Conservation (phyloP, 2,329 filamentous ascomycete genomes). For the Achaetomium macrosporum region DNA sequence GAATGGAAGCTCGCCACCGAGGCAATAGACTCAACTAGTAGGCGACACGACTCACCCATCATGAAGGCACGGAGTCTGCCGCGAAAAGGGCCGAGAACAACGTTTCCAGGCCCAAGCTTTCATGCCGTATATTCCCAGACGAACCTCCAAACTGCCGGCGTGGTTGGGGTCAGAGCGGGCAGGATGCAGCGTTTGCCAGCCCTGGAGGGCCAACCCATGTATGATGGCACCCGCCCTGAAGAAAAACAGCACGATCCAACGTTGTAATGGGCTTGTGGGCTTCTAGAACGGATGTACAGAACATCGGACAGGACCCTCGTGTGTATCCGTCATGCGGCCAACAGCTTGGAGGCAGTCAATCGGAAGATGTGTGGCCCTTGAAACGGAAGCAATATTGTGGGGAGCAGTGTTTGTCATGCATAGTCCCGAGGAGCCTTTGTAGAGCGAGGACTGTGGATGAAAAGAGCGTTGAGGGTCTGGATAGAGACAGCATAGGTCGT, state of each 20-base stretch:
- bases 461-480: neutral
- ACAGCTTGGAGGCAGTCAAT: neutral
- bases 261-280: constrained; percentile 7
- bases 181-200: constrained; percentile 13
- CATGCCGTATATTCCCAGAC: constrained; percentile 14
- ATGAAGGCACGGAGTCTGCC: neutral
- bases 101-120: neutral
- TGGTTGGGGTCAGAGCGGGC: constrained; percentile 17
- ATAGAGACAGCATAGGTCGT: neutral
- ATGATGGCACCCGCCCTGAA: neutral
- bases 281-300: constrained; percentile 18
- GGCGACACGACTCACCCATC: too few relatives aligned
- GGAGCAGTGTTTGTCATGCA: constrained; percentile 15
- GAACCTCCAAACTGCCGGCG: constrained; percentile 10
- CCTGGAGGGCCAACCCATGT: neutral
- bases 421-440: neutral
- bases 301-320: constrained; percentile 1
- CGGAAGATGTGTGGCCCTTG: constrained; percentile 13
- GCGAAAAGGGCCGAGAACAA: neutral
- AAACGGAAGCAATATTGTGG: constrained; percentile 16
- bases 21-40: neutral
- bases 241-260: neutral
- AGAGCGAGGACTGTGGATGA: constrained; percentile 19
- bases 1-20: too few relatives aligned
- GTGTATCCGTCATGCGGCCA: constrained; percentile 12